phyloP scores from a whole-genome alignment of 208 protist species.

The Crithidia mellificae region DNA sequence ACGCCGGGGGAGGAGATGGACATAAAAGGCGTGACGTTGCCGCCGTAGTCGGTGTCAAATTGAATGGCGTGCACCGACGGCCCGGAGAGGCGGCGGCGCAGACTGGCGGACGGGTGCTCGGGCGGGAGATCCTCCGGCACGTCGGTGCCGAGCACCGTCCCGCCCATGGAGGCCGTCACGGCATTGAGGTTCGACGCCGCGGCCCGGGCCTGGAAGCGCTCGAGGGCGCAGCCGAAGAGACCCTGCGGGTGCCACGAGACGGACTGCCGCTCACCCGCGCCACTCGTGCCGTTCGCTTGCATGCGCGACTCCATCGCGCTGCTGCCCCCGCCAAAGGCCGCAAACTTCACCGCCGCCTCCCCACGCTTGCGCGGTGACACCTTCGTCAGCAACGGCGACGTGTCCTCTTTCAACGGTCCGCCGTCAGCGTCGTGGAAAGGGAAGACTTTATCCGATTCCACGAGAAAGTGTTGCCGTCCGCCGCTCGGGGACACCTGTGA shows the following conservation, averaged over 20 bases:
- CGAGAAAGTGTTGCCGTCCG: background rate
- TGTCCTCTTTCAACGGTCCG: background rate
- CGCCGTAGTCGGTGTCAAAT: constrained; percentile 20
- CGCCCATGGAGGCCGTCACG: constrained; percentile 15
- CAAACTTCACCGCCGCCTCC: constrained; percentile 10
- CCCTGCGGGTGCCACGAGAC: constrained; percentile 26
- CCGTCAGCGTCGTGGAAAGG: background rate
- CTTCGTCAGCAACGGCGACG: background rate
- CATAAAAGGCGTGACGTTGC: constrained; percentile 28
- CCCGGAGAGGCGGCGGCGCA: constrained; percentile 9
- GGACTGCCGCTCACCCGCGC: background rate
- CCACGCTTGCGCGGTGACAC: constrained; percentile 1
- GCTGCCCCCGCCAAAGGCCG: background rate
- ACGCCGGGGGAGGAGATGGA: constrained; percentile 34
- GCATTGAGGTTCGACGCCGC: background rate
- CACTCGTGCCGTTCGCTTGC: background rate
- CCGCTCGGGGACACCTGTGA: background rate
- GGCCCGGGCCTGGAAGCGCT: constrained; percentile 4
- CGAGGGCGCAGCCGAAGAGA: constrained; percentile 1
- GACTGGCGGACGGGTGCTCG: background rate
- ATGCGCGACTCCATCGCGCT: background rate
- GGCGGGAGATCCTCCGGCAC: constrained; percentile 26
- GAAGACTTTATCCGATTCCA: background rate
- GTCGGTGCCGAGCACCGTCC: constrained; percentile 17
- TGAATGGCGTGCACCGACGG: constrained; percentile 30